Evolutionary conservation across 306 rosid species (phyloP).

Genomic region (Acacia melanoxylon): DNA sequence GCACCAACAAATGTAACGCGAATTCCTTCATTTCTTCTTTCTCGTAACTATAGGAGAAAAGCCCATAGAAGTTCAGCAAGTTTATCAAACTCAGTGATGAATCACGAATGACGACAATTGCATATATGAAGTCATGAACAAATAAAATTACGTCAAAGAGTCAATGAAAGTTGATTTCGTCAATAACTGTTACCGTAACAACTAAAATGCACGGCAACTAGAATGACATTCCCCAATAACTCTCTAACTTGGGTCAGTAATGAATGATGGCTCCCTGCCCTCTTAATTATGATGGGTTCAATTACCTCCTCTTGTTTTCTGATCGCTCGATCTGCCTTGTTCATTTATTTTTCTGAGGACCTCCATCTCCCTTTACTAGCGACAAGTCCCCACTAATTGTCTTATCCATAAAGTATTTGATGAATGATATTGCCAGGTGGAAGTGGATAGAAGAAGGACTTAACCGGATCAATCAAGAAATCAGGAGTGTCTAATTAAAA

Average conservation of each 20-base stretch:
- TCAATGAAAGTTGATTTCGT: neutral
- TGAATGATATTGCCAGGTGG: neutral
- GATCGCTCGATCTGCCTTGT: conserved; percentile 2
- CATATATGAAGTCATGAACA: neutral
- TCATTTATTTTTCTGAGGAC: neutral
- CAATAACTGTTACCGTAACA: neutral
- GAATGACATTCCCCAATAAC: neutral
- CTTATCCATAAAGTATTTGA: neutral
- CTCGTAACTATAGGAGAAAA: conserved; percentile 49
- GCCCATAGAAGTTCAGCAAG: conserved; percentile 8
- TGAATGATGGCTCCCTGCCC: neutral
- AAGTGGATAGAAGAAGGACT: conserved; percentile 6
- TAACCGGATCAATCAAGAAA: neutral
- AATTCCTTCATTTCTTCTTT: conserved; percentile 72
- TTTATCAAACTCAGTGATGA: neutral
- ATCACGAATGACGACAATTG: neutral
- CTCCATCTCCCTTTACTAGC: conserved; percentile 1
- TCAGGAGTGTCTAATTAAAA: neutral
- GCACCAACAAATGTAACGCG: conserved; percentile 59
- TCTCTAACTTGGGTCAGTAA: neutral
- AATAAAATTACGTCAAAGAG: neutral
- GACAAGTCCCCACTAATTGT: neutral
- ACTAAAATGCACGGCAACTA: neutral
- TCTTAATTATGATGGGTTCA: neutral
- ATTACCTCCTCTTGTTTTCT: neutral